Base-by-base conservation (phyloP, 129 eudicot genomes). In the Heracleum sosnowskyi region DNA sequence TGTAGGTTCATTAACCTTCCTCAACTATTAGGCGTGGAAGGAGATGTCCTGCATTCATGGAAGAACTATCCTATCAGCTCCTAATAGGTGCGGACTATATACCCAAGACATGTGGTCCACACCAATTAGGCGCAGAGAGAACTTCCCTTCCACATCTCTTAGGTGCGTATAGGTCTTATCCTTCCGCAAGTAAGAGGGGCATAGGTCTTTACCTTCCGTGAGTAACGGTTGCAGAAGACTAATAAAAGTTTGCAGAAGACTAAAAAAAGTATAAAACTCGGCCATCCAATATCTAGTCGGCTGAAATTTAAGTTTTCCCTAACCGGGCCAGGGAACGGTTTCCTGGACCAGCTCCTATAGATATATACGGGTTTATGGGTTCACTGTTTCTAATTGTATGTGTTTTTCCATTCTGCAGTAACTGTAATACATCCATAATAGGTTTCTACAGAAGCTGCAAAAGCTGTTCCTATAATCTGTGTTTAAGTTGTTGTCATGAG, bases 361-460 rank as follows among this genome's bases (percentile, higher is more conserved):
- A 75, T 20, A 26, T 46, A 11, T 37, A 4, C 24, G 16, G 40
- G 37, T 63, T 63, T 64, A 60, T 79, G 47, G 49, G 22, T 62
- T 74, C 51, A 29, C 63, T 18, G 36, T 41, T 69, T 79, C 35
- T 28, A 62, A n/a, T 77, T 26, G 47, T 53, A 35, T 33, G 33
- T 45, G 78, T 24, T 82, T 81, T 75, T 31, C 70, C 69, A 34
- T 42, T 28, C 90, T 85, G 94, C 81, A 86, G 86, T 77, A 86
- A 86, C 78, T 91, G 98, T 91, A 90, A 86, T 75, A 78, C 82
- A 74, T 85, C 94, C 76, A 83, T 91, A 57, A 79, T 90, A 80
- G 96, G 92, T 87, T 88, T 90, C 82, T 91, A 95, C 73, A 78
- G 97, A 89, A 90, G 89, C 90, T 95, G 98, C 86, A 80, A 85